These are phyloP conservation scores for Amanita molliuscula DNA, from an alignment of 768 basidiomycete genomes.

Conservation along the genomic window DNA sequence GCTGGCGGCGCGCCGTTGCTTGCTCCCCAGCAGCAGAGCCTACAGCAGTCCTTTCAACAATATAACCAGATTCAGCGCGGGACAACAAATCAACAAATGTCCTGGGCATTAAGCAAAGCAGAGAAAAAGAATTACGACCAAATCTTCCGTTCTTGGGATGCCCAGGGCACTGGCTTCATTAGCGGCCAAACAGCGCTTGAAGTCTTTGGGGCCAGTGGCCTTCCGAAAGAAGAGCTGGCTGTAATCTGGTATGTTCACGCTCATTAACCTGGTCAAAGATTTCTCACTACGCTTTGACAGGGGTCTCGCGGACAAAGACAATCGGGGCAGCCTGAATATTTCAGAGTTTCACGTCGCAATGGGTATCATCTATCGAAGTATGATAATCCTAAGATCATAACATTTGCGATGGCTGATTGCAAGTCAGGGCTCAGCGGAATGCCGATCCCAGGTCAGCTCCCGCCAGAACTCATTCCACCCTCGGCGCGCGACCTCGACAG, in stretches of 20 bases:
- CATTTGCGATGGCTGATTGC: neutral
- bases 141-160: constrained; percentile 97
- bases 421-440: constrained; percentile 81
- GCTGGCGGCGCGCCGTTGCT: constrained; percentile 59
- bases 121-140: constrained; percentile 97
- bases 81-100: constrained; percentile 50
- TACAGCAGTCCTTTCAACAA: constrained; percentile 83
- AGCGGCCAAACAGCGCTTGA: constrained; percentile 75
- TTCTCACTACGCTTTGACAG: constrained; percentile 26
- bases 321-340: constrained; percentile 90
- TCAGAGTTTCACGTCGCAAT: constrained; percentile 98
- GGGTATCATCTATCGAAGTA: constrained; percentile 95
- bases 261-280: neutral
- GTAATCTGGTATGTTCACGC: constrained; percentile 69
- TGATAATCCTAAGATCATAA: constrained; percentile 20
- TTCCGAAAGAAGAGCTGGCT: constrained; percentile 84
- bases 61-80: constrained; percentile 71
- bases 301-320: constrained; percentile 87
- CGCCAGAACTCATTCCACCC: constrained; percentile 83
- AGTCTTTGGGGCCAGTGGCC: constrained; percentile 89
- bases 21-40: constrained; percentile 49
- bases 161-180: constrained; percentile 73
- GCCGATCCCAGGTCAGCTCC: constrained; percentile 78
- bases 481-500: constrained; percentile 83
- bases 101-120: constrained; percentile 78